Evolutionary conservation across 2,329 filamentous ascomycete species (phyloP), one percentile per base, ranked within the genome.

Genomic region (Aspergillus alliaceus): DNA sequence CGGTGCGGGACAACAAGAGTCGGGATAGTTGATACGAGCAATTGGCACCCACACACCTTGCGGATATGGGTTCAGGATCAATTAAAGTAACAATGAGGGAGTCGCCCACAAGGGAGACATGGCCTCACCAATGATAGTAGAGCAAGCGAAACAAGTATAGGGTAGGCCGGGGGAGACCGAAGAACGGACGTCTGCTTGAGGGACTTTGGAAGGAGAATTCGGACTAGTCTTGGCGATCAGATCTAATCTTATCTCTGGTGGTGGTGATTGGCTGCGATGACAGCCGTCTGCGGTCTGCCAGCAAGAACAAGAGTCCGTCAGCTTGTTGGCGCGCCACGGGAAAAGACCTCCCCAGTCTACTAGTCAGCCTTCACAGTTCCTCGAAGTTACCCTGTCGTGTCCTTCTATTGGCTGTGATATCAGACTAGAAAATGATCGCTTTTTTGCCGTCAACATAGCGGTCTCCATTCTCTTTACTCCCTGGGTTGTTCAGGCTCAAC

Each of bases 171-270:
- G 24, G 44, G 4, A 47, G 44, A 31, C 25, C 44, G 25, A 46
- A 24, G 22, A 42, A 27, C 35, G 37, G 25, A 55, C 24, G 54
- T 51, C 48, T 22, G 24, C 40, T 44, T n/a, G 22, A 7, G 24
- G 24, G 11, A 14, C 24, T 27, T 25, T 35, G 20, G 11, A 18
- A 51, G 55, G 57, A 59, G 59, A 60, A 63, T 59, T 66, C 55
- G 55, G 54, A 50, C 54, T 61, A 51, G 59, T 53, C 65, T 65
- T 69, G 65, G 62, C 63, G 65, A 66, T 68, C 64, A 68, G 69
- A 74, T 74, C 72, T 73, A 73, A 75, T 75, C 72, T 75, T 74
- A 75, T 75, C 72, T 69, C 18, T 51, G 25, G 25, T 12, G 31
- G 6, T 48, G 54, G 25, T 70, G 59, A 73, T 73, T 73, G 71